These are phyloP conservation scores for Candida nitratophila DNA, from an alignment of 805 yeast species.

Conservation along the genomic window DNA sequence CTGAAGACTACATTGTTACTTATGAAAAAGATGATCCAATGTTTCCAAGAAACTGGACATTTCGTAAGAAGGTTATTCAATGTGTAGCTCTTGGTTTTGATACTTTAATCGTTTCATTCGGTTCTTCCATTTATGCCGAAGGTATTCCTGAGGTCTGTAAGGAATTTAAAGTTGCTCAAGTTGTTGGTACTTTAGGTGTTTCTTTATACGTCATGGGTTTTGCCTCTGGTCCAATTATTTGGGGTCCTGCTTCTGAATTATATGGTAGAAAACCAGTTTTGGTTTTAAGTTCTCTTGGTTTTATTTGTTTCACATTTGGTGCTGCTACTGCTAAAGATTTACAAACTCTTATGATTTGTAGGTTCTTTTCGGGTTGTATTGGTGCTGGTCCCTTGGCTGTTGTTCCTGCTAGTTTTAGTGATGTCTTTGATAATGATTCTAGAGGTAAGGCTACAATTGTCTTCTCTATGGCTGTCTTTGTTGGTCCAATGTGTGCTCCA, in stretches of 20 bases:
- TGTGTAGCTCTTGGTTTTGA: slow-evolving; percentile 40
- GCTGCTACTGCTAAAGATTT: slow-evolving; percentile 72
- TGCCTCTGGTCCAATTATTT: slow-evolving; percentile 85
- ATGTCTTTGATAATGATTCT: slow-evolving; percentile 54
- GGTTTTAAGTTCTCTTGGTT: slow-evolving; percentile 48
- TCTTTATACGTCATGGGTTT: slow-evolving; percentile 87
- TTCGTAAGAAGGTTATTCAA: slow-evolving; percentile 35
- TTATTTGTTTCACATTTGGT: slow-evolving; percentile 58
- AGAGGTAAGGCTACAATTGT: slow-evolving; percentile 74
- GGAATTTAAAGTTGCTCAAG: slow-evolving; percentile 52
- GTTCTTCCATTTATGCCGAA: slow-evolving; percentile 77
- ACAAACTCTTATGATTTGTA: slow-evolving; percentile 68
- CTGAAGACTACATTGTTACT: slow-evolving; percentile 54
- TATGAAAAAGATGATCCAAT: slow-evolving; percentile 70
- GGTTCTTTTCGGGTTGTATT: slow-evolving; percentile 73
- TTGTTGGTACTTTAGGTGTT: slow-evolving; percentile 68
- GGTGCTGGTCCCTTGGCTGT: slow-evolving; percentile 86
- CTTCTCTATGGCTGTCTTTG: slow-evolving; percentile 67
- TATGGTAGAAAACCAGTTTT: slow-evolving; percentile 65
- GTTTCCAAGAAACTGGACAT: slow-evolving; percentile 76
- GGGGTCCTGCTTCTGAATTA: slow-evolving; percentile 85
- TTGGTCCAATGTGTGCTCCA: slow-evolving; percentile 81
- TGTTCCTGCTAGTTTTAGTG: slow-evolving; percentile 83
- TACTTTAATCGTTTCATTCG: slow-evolving; percentile 54
- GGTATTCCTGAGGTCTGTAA: slow-evolving; percentile 42